Evolutionary conservation across 306 rosid genomes (phyloP).

Genomic region (Dicorynia guianensis): DNA sequence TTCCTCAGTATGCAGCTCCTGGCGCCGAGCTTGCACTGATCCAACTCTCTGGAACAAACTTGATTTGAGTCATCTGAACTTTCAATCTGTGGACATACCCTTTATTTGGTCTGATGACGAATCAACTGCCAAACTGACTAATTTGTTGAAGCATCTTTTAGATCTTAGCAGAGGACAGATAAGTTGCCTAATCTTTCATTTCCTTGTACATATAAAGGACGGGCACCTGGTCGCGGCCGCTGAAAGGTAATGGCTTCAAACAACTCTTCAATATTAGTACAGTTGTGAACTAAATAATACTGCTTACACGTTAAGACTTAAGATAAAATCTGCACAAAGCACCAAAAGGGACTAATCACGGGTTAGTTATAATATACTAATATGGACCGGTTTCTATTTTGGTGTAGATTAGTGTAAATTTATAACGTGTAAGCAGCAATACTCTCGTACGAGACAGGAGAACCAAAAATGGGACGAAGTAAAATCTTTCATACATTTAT

Average conservation of each 20-base stretch:
- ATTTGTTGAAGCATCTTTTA: conserved; percentile 28
- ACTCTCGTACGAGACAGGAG: too few species aligned
- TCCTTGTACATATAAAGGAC: neutral
- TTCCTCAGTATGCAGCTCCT: conserved; percentile 30
- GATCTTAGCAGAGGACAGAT: conserved; percentile 35
- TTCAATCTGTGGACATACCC: neutral
- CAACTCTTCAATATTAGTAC: too few species aligned
- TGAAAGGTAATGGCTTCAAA: conserved; percentile 26
- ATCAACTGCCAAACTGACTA: neutral
- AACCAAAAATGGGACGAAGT: too few species aligned
- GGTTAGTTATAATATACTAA: too few species aligned
- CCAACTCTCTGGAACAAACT: conserved; percentile 36
- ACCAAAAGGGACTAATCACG: too few species aligned
- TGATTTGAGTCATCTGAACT: neutral
- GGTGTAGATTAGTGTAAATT: too few species aligned
- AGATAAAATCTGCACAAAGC: too few species aligned
- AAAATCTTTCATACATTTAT: too few species aligned
- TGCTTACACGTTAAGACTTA: too few species aligned
- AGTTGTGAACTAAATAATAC: too few species aligned
- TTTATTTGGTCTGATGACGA: neutral
- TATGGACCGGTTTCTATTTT: too few species aligned
- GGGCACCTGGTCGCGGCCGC: conserved; percentile 9
- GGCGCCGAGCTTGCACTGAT: conserved; percentile 15
- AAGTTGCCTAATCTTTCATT: conserved; percentile 34
- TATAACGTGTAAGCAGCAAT: too few species aligned